Base-by-base conservation (phyloP, 169 alveolate genomes). In the Cryptosporidium sp. region DNA sequence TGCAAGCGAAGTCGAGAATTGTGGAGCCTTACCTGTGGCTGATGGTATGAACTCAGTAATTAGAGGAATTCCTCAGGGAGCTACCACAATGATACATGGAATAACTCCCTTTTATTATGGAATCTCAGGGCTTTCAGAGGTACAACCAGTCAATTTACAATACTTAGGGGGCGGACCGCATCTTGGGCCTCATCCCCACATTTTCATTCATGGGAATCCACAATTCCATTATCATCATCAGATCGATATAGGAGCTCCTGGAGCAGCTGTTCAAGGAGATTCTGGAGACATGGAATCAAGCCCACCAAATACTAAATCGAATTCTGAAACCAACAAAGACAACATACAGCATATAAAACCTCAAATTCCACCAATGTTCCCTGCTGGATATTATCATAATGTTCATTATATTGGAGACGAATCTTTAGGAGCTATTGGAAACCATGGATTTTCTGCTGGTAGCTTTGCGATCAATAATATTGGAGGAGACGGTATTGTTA, bases 21-120 rank as follows among this genome's bases (percentile, higher is more conserved):
- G 72, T 29, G 48, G 48, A 65, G 52, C n/a, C 72, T 65, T 39
- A 4, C 53, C 33, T 8, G 52, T n/a, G 9, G 10, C 23, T 29
- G 72, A 65, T 5, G 53, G 72, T 6, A 14, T 31, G 10, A 37
- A 37, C 72, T 14, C 72, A n/a, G 72, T 18, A 0, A n/a, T 37
- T 2, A 29, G 72, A 37, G 72, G 52, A 14, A 37, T 37, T 65
- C 72, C 72, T 14, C 51, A n/a, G 29, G 53, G 51, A 18, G 51
- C 72, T 8, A n/a, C 31, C 12, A 6, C 44, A 65, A 26, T 31
- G 72, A 65, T 65, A 23, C 72, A 31, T 5, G 72, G 72, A 37
- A n/a, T 65, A n/a, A 8, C 72, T n/a, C 72, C 72, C 52, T n/a
- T 65, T n/a, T 65, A 35, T n/a, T 65, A 65, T 52, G 72, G 72